phyloP scores from a whole-genome alignment of 2,329 filamentous ascomycete genomes.

The Zymoseptoria ardabiliae region DNA sequence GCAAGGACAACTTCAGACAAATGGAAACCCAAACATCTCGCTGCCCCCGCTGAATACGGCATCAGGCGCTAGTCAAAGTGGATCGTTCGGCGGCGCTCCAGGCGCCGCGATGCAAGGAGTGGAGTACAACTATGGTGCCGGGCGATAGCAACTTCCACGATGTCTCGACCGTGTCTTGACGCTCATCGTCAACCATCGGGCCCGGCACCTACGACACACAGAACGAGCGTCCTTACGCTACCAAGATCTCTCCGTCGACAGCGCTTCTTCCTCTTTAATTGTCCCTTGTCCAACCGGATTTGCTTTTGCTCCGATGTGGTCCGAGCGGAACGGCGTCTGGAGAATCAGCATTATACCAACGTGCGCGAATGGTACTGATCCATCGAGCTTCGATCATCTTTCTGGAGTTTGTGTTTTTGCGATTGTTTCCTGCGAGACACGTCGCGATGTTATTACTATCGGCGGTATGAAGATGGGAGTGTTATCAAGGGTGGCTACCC shows the following conservation, averaged over 20 bases:
- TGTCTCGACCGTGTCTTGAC: background rate
- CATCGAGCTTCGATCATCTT: background rate
- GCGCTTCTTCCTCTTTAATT: background rate
- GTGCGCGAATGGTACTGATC: conserved; percentile 6
- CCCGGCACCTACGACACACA: background rate
- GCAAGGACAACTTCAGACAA: conserved; percentile 23
- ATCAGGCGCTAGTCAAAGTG: conserved; percentile 9
- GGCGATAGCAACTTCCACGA: conserved; percentile 11
- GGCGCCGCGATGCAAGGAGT: conserved; percentile 44
- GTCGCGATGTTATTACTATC: background rate
- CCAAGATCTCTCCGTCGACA: background rate
- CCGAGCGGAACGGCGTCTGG: conserved; percentile 8
- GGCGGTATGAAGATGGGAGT: background rate
- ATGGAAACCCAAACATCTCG: conserved; percentile 23
- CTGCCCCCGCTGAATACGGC: conserved; percentile 31
- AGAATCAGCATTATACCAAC: conserved; percentile 19
- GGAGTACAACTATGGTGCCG: conserved; percentile 32
- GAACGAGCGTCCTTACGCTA: background rate
- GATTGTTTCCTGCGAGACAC: background rate
- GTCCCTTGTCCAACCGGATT: background rate
- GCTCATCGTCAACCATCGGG: background rate
- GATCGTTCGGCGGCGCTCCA: conserved; percentile 8
- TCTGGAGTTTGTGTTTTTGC: background rate
- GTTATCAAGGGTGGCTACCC: background rate
- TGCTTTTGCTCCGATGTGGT: conserved; percentile 1